A percentile compares a stretch with the other conserved stretches of the same genome.
Evolutionary conservation across 1,284 basidiomycete species (phyloP).

Genomic region (Puccinia polysora): DNA sequence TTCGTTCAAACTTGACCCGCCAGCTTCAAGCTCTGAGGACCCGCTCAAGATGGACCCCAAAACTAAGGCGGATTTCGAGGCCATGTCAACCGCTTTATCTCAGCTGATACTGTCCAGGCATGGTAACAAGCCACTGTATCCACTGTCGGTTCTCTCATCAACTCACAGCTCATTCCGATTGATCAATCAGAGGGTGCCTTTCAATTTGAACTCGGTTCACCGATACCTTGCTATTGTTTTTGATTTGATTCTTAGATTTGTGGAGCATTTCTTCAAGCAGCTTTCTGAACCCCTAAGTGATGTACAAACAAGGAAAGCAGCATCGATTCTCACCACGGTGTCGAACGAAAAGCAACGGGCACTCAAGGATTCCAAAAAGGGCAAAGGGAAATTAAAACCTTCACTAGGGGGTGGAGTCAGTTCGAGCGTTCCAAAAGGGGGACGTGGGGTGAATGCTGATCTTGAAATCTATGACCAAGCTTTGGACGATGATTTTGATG

Average conservation of each 20-base stretch:
- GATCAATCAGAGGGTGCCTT: too few species aligned
- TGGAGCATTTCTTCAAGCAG: conserved; percentile 35
- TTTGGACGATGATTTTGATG: conserved; percentile 38
- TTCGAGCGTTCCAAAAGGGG: conserved; percentile 9
- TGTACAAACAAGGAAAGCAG: conserved; percentile 31
- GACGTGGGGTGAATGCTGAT: conserved; percentile 20
- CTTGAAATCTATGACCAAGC: conserved; percentile 40
- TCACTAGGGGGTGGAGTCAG: background rate
- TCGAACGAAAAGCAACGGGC: conserved; percentile 30
- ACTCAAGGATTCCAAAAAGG: conserved; percentile 33
- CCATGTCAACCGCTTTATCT: conserved; percentile 27
- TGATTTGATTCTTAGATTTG: conserved; percentile 13
- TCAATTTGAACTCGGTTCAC: too few species aligned
- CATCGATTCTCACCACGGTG: conserved; percentile 32
- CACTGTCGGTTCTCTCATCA: conserved; percentile 6
- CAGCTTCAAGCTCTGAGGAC: conserved; percentile 20
- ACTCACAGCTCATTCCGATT: background rate
- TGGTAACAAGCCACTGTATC: conserved; percentile 35
- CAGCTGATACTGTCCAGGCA: conserved; percentile 32
- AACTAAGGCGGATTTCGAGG: conserved; percentile 41
- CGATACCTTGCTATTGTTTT: too few species aligned
- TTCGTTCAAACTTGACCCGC: background rate
- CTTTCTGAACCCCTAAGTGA: conserved; percentile 26
- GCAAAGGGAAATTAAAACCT: conserved; percentile 31
- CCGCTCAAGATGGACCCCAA: conserved; percentile 36